Base-by-base conservation (phyloP, 2,329 filamentous ascomycete species). In the Plectosphaerella cucumerina region DNA sequence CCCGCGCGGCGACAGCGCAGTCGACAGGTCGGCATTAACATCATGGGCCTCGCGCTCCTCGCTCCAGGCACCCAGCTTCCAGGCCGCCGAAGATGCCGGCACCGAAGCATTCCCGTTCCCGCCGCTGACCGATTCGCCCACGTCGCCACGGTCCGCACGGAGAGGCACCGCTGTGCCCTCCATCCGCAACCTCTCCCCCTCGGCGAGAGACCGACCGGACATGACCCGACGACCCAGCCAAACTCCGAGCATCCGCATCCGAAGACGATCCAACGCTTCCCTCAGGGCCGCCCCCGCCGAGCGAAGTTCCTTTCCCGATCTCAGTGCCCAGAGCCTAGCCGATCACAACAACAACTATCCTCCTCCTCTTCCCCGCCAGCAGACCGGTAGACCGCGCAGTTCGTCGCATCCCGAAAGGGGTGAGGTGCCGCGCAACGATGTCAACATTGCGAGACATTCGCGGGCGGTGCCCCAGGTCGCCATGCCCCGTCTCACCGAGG, bases 401-500 rank as follows among this genome's bases (percentile, higher is more conserved):
- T n/a, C 44, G 8, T 45, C 44, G 23, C 44, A 45, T 14, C 44
- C 44, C n/a, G 44, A 45, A 23, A 31, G 44, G 26, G 44, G 23
- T 9, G 23, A 23, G 21, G 44, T 42, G 6, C 26, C 39, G n/a
- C 39, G 39, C 5, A 42, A 18, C 20, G 39, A 42, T 18, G n/a
- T 17, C n/a, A 42, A 20, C 17, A 42, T 42, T 17, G 39, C 39
- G 11, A 42, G 67, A 12, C 60, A 65, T 48, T 66, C 64, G 20
- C 56, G 66, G 35, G 57, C 64, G 23, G 53, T 60, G 9, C 66
- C 63, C n/a, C 67, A 68, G 47, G 47, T 60, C 5, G 63, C 66
- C 34, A 56, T 72, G 59, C 70, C 70, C 12, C 66, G 70, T 37
- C 56, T 72, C 44, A 72, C 70, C 0, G 70, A 72, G 41, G 70